Conservation (phyloP, 73 alveolate genomes). For the Paramecium primaurelia region DNA sequence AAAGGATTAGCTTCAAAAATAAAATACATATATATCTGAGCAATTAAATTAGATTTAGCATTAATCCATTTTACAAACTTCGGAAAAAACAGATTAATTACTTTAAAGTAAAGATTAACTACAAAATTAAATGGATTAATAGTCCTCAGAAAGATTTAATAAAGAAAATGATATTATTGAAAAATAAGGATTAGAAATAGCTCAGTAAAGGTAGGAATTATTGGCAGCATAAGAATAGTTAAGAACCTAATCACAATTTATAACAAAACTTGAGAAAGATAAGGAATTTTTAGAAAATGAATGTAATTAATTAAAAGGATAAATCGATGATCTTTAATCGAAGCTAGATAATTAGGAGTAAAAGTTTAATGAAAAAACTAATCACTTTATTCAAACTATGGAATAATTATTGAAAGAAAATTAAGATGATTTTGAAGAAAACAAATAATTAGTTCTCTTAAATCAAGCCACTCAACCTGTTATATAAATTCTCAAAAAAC, state of each 20-base stretch:
- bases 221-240: neutral
- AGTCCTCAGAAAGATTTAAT: neutral
- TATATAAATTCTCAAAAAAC: neutral
- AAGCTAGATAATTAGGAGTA: neutral
- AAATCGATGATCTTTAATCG: neutral
- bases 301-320: neutral
- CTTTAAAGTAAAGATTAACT: neutral
- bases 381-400: neutral
- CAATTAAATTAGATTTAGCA: neutral
- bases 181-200: neutral
- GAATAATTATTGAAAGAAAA: neutral
- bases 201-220: neutral
- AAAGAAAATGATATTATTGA: neutral
- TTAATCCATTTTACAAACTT: neutral
- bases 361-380: neutral
- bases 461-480: neutral
- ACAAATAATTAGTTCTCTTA: neutral
- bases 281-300: neutral
- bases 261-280: neutral
- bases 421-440: neutral
- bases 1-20: neutral
- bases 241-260: neutral
- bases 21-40: neutral
- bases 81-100: neutral
- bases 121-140: neutral